A percentile compares a stretch with the other conserved stretches of the same genome.
Evolutionary conservation across 306 rosid species (phyloP).

Genomic region (Cucurbita maxima): DNA sequence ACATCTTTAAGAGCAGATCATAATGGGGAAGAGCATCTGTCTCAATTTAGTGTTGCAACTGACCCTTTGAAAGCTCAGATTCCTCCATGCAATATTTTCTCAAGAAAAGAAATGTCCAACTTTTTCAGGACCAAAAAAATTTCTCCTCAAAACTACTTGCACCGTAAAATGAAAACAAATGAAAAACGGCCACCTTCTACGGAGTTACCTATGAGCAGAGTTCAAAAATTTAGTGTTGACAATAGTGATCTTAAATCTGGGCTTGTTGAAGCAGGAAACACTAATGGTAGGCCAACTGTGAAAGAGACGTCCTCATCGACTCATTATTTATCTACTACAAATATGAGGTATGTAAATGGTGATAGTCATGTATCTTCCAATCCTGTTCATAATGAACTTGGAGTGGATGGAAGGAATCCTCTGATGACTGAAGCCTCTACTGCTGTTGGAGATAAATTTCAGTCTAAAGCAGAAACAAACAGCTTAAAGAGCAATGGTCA

Average conservation of each 20-base stretch:
- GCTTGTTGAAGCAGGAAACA: conserved; percentile 26
- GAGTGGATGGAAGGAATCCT: conserved; percentile 23
- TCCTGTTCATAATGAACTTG: conserved; percentile 28
- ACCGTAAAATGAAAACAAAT: conserved; percentile 23
- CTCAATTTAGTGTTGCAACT: conserved; percentile 23
- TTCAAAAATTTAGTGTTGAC: conserved; percentile 11
- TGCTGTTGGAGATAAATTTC: conserved; percentile 12
- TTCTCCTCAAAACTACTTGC: conserved; percentile 34
- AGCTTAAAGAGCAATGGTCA: conserved; percentile 21
- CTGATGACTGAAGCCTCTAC: conserved; percentile 12
- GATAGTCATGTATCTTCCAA: conserved; percentile 22
- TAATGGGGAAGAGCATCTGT: conserved; percentile 23
- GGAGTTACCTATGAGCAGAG: conserved; percentile 15
- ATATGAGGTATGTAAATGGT: conserved; percentile 21
- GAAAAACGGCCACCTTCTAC: conserved; percentile 26
- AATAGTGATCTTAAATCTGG: conserved; percentile 16
- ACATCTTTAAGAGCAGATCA: conserved; percentile 20
- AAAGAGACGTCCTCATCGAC: conserved; percentile 18
- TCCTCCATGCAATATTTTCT: conserved; percentile 64
- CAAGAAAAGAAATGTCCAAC: conserved; percentile 59
- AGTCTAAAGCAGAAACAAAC: conserved; percentile 22
- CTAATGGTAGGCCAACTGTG: conserved; percentile 22
- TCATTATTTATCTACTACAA: conserved; percentile 21
- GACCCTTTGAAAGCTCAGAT: conserved; percentile 67
- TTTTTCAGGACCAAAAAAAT: conserved; percentile 41